Base-by-base conservation (phyloP, 345 rosid genomes). In the Arabidopsis suecica region DNA sequence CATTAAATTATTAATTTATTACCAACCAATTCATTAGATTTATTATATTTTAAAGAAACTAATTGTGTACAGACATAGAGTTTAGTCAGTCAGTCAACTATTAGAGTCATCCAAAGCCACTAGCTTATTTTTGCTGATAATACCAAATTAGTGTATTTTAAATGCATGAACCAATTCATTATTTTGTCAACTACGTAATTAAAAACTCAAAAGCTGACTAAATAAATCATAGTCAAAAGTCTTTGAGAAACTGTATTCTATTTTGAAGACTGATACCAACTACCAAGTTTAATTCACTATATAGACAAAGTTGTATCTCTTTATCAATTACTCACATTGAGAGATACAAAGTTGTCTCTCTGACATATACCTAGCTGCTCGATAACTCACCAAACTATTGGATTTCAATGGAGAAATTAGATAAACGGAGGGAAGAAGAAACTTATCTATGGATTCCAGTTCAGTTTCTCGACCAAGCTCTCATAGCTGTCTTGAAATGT, bases 321-420 rank as follows among this genome's bases (percentile, higher is more conserved):
- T 37, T 20, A 16, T 45, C 67, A 49, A 3, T 37, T 48, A 48
- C 45, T 66, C 53, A 32, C 23, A 12, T 44, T 1, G n/a, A 7
- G 16, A 63, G 20, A 64, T 28, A 42, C 32, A 28, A 28, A 28
- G 32, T 28, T 28, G 32, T 28, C 32, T 28, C 32, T 28, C 32
- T 28, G 2, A 28, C 18, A 16, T 16, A 16, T 16, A 16, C 58
- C 56, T 36, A 23, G 49, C 53, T 18, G 18, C 45, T 67, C 68
- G 32, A 28, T 28, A 28, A 28, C 32, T 38, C 54, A 66, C 42
- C 20, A 72, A 60, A 70, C 3, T 32, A 48, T 18, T 10, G n/a
- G 60, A 73, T 62, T 34, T 64, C 33, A 22, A 68, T 75, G 79
- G 69, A 68, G 5, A 76, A 51, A 33, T 0, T 32, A 41, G 64